Evolutionary conservation across 306 rosid genomes (phyloP).

Genomic region (Corylus heterophylla): DNA sequence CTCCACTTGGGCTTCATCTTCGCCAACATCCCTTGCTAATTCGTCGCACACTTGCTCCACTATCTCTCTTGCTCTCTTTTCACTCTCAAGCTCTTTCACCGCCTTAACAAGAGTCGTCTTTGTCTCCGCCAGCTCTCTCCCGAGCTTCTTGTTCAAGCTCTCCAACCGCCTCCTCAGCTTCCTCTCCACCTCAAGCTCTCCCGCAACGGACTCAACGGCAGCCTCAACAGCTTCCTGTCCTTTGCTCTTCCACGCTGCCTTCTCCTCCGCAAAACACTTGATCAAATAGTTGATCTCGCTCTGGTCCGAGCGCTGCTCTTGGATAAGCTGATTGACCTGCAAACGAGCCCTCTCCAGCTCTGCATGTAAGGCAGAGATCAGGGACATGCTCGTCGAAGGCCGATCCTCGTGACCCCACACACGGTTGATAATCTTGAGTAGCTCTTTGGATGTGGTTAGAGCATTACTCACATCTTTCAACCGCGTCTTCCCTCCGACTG

Average conservation of each 20-base stretch:
- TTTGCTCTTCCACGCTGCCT: constrained; percentile 88
- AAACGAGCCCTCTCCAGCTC: constrained; percentile 95
- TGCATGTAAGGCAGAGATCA: constrained; percentile 83
- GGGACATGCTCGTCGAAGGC: constrained; percentile 88
- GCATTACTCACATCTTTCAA: constrained; percentile 92
- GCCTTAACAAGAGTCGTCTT: constrained; percentile 77
- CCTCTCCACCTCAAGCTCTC: constrained; percentile 88
- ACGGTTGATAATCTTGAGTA: constrained; percentile 88
- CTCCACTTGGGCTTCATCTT: constrained; percentile 65
- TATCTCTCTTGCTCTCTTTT: constrained; percentile 92
- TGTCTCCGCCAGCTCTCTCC: constrained; percentile 88
- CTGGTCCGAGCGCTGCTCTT: constrained; percentile 81
- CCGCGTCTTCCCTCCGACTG: constrained; percentile 60
- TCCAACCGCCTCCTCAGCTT: constrained; percentile 81
- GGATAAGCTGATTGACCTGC: constrained; percentile 90
- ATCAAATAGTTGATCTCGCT: constrained; percentile 76
- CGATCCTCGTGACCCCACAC: constrained; percentile 91
- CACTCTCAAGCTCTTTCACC: constrained; percentile 85
- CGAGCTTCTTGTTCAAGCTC: constrained; percentile 93
- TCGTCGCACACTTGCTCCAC: constrained; percentile 83
- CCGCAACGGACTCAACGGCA: constrained; percentile 91
- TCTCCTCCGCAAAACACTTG: constrained; percentile 93
- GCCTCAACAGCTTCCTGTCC: constrained; percentile 87
- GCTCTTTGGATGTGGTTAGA: constrained; percentile 84
- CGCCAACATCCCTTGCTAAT: constrained; percentile 69